Evolutionary conservation across 2,329 filamentous ascomycete species (phyloP).

Genomic region (Xylaria sp.): DNA sequence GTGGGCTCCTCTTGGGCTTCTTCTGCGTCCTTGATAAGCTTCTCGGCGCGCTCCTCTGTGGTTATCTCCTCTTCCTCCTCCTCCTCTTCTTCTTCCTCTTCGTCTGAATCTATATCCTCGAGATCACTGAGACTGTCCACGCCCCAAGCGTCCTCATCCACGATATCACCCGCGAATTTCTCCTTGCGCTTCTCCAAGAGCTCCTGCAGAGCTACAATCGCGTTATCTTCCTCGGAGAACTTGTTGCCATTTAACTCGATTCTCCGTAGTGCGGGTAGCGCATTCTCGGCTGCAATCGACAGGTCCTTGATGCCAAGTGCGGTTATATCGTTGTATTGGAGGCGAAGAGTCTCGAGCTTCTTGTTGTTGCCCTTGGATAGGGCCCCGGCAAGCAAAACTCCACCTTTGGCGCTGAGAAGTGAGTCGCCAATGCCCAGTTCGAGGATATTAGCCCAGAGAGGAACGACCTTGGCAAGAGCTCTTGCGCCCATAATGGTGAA

Average conservation of each 20-base stretch:
- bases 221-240: slow-evolving; percentile 85
- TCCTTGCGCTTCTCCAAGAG: slow-evolving; percentile 83
- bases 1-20: slow-evolving; percentile 79
- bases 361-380: slow-evolving; percentile 80
- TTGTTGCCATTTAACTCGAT: slow-evolving; percentile 97
- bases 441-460: slow-evolving; percentile 77
- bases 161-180: slow-evolving; percentile 70
- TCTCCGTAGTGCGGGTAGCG: slow-evolving; percentile 80
- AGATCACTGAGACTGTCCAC: slow-evolving; percentile 88
- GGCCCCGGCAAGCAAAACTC: slow-evolving; percentile 76
- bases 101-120: slow-evolving; percentile 77
- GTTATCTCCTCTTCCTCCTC: slow-evolving; percentile 74
- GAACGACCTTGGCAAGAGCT: slow-evolving; percentile 79
- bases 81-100: slow-evolving; percentile 74
- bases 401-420: slow-evolving; percentile 81
- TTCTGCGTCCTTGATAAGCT: slow-evolving; percentile 74
- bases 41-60: slow-evolving; percentile 74
- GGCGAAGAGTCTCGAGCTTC: slow-evolving; percentile 80
- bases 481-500: slow-evolving; percentile 85
- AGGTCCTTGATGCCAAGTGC: slow-evolving; percentile 78
- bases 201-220: slow-evolving; percentile 74
- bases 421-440: slow-evolving; percentile 94
- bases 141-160: slow-evolving; percentile 85
- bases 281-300: slow-evolving; percentile 72
- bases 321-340: slow-evolving; percentile 97